Conservation (phyloP, 75 land plant genomes). For the Gnetum montanum region DNA sequence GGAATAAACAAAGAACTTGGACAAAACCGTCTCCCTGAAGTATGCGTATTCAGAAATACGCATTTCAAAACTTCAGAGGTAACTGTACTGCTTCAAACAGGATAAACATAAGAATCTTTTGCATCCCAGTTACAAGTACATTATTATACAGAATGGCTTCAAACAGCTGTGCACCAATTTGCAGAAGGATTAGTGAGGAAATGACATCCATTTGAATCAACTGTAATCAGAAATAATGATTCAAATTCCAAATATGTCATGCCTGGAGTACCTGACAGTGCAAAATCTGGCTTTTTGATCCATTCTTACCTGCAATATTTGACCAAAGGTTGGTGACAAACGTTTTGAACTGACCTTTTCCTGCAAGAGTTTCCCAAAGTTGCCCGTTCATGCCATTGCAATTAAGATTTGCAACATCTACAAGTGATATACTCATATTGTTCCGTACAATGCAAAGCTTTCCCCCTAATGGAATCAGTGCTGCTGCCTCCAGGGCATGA, state of each 20-base stretch:
- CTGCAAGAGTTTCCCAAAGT: conserved; percentile 80
- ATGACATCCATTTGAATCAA: no score
- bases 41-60: no score
- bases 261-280: conserved; percentile 94
- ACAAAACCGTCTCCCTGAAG: no score
- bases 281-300: conserved; percentile 71
- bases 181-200: no score
- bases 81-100: no score
- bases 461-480: conserved; percentile 49
- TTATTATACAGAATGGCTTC: no score
- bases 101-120: no score
- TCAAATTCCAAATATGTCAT: neutral
- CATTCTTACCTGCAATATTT: conserved; percentile 60
- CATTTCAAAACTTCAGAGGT: no score
- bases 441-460: conserved; percentile 62
- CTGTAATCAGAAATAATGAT: no score
- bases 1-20: no score
- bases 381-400: conserved; percentile 19
- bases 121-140: no score
- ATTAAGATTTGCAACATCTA: conserved; percentile 33
- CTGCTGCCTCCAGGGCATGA: conserved; percentile 58
- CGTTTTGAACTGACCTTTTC: conserved; percentile 72
- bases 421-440: conserved; percentile 62
- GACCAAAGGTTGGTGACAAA: conserved; percentile 80
- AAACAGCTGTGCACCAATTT: no score